These are phyloP conservation scores for Aspergillus hiratsukae DNA, from an alignment of 2,329 filamentous ascomycete genomes.

Conservation along the genomic window DNA sequence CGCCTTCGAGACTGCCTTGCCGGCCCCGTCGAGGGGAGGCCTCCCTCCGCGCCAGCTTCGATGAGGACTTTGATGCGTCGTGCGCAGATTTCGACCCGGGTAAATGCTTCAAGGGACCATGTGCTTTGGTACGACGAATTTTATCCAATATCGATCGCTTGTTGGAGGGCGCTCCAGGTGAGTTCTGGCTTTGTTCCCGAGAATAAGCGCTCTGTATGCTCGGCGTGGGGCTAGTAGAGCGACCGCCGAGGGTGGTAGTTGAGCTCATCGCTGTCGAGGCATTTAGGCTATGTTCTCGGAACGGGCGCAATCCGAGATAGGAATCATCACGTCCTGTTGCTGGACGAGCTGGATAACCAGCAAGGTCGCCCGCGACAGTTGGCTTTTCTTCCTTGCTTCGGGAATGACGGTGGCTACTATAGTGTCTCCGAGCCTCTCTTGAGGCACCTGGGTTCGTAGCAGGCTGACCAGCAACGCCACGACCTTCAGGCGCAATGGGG, in stretches of 20 bases:
- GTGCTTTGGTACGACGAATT: conserved; percentile 47
- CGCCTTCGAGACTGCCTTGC: conserved; percentile 35
- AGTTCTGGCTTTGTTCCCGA: conserved; percentile 43
- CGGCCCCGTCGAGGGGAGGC: conserved; percentile 29
- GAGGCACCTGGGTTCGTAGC: conserved; percentile 36
- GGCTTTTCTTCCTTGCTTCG: conserved; percentile 56
- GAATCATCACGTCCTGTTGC: conserved; percentile 72
- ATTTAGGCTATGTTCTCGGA: conserved; percentile 46
- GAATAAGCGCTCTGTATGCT: conserved; percentile 62
- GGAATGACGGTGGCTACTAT: conserved; percentile 44
- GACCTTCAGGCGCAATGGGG: conserved; percentile 64
- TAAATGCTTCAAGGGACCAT: conserved; percentile 31
- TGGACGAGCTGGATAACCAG: conserved; percentile 60
- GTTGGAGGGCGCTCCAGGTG: conserved; percentile 32
- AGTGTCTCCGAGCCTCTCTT: conserved; percentile 50
- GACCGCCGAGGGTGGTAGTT: conserved; percentile 48
- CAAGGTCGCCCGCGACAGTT: conserved; percentile 32
- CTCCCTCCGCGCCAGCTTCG: conserved; percentile 28
- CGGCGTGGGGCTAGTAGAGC: conserved; percentile 77
- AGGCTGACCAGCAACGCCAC: conserved; percentile 57
- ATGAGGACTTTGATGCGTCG: conserved; percentile 21
- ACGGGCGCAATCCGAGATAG: conserved; percentile 46
- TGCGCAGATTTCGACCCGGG: conserved; percentile 26
- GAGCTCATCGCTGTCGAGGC: conserved; percentile 49
- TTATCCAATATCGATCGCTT: conserved; percentile 52